Evolutionary conservation across 768 basidiomycete species (phyloP), one percentile per base, ranked within the genome.

Genomic region (Tricholoma flavovirens): DNA sequence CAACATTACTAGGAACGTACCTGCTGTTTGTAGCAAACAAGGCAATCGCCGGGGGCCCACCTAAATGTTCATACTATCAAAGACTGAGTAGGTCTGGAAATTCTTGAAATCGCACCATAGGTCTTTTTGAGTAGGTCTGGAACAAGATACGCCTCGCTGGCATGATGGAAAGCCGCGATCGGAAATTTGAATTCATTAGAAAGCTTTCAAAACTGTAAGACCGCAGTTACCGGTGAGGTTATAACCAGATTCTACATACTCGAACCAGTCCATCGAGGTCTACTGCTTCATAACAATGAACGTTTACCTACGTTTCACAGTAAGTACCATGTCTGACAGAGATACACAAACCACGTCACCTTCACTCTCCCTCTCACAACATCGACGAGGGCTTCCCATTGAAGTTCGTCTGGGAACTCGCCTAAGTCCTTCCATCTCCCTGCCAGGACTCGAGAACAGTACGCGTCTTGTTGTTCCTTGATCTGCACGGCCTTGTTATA

Each of bases 101-200:
- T 22, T 0, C 5, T n/a, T 9, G n/a, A 10, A 42, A 50, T 8
- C 30, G 15, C n/a, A 79, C 80, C 90, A 63, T 79, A 90, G 46
- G 82, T 79, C 61, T 78, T 76, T 68, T 87, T 90, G 59, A 96
- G 72, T 5, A 88, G 67, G 45, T 87, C 84, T 1, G 92, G 88
- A 19, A 93, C 86, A 10, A 93, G 80, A 64, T 88, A 94, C 0
- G 90, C 86, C 62, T 93, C 90, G 56, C 83, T 83, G 1, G 91
- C 90, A 59, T 86, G 83, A 62, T 92, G 90, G 66, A 92, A 82
- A 2, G 85, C 84, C 3, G 88, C 83, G 54, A 91, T 78, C 5
- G 83, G 81, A 67, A 90, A 90, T 62, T 86, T 78, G 78, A 92
- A 94, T 66, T 94, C 90, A 63, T 93, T 89, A 30, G 89, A 83